Base-by-base conservation (phyloP, 352 stramenopile genomes). In the Pythium chondricola region DNA sequence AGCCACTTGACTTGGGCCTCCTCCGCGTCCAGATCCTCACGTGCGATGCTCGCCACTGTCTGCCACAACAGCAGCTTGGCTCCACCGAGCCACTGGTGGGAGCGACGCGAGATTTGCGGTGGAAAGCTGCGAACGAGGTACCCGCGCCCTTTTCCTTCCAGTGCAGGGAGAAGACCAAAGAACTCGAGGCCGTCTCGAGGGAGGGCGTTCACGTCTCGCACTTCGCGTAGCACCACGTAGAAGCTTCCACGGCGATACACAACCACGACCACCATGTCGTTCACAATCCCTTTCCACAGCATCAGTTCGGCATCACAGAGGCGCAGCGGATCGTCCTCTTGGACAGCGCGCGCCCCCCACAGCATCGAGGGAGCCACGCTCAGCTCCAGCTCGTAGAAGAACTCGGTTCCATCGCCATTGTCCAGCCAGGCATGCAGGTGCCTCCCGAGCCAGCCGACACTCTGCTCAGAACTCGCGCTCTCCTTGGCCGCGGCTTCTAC, bases 1-100 rank as follows among this genome's bases (percentile, higher is more conserved):
- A 46, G 27, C 49, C 48, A 61, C 47, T 52, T 58, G 20, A 49
- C 21, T n/a, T 58, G 49, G 0, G 67, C 48, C 40, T 74, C 53
- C 18, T 61, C 49, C 24, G 75, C 69, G 2, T 52, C 51, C 9
- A 67, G 33, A 9, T 75, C 66, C 30, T 86, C 74, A 6, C 70
- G 71, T 6, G 63, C 69, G 4, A 86, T 52, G 50, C 74, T 86
- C 35, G 21, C 48, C 30, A 42, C 70, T 1, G 74, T 86, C 40
- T 86, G 74, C 71, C 74, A 87, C 1, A 87, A 62, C 24, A 84
- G 26, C 0, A 84, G 40, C 48, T 83, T 87, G 0, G 70, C 67
- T 8, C 57, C 64, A 18, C 52, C 53, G 17, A 87, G 55, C 72
- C 74, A 87, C 16, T 56, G 26, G 1, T 70, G 43, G 0, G 32